These are phyloP conservation scores for Malus orientalis DNA, from an alignment of 306 rosid genomes.

Conservation along the genomic window DNA sequence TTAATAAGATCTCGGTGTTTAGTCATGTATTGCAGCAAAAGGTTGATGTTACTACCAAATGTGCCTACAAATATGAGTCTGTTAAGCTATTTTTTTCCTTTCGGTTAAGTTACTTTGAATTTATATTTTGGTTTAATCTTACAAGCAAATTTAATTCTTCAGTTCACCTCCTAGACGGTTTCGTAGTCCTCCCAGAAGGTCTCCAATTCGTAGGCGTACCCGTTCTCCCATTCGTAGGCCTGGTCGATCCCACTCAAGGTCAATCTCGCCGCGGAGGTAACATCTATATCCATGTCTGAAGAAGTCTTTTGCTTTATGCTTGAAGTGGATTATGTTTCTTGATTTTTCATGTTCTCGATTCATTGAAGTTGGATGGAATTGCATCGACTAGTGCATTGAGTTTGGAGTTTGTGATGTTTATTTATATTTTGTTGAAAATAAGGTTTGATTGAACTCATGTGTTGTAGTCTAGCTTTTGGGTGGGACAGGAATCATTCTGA, in stretches of 20 bases:
- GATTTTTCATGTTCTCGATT: neutral
- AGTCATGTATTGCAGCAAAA: neutral
- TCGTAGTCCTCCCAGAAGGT: constrained; percentile 97
- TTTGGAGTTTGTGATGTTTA: neutral
- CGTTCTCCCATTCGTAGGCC: constrained; percentile 88
- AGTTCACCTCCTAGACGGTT: constrained; percentile 81
- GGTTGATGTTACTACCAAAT: neutral
- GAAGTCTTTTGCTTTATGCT: neutral
- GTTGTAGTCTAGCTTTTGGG: neutral
- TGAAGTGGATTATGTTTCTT: neutral
- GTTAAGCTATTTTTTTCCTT: neutral
- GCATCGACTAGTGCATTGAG: neutral
- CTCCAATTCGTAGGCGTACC: constrained; percentile 85
- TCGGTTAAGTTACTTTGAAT: neutral
- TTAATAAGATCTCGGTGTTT: neutral
- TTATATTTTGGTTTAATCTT: neutral
- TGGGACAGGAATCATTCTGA: no score
- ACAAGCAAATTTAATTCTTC: constrained; percentile 6
- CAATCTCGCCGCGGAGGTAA: constrained; percentile 90
- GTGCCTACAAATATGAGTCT: neutral
- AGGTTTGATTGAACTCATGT: neutral
- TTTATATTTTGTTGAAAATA: neutral
- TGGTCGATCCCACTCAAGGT: constrained; percentile 79
- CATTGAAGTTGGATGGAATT: neutral
- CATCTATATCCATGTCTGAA: neutral